Percentiles rank a stretch among this genome's conserved stretches.
Evolutionary conservation across 441 rosid species (phyloP).

Genomic region (Eutrema salsugineum): DNA sequence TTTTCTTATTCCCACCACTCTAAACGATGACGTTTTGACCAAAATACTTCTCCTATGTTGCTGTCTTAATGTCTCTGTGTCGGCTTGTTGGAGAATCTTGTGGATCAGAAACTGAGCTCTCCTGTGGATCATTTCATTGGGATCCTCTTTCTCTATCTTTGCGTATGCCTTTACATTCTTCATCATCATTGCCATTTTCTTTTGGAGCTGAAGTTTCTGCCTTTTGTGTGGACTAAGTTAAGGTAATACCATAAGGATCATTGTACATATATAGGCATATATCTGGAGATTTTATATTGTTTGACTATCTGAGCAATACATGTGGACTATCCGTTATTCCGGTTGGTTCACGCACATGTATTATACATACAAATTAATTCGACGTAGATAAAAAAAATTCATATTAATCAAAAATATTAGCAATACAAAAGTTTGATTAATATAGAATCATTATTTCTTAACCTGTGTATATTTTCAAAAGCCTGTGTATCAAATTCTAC

Average conservation of each 20-base stretch:
- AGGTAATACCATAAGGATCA: conserved; percentile 1
- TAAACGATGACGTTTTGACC: conserved; percentile 1
- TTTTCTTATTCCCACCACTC: neutral
- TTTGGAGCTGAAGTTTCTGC: neutral
- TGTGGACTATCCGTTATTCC: conserved; percentile 18
- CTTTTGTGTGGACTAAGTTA: neutral
- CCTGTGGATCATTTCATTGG: conserved; percentile 42
- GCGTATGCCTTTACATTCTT: conserved; percentile 41
- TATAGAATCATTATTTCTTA: no score
- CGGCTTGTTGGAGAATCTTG: conserved; percentile 50
- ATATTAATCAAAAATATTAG: no score
- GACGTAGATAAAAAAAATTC: no score
- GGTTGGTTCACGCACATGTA: conserved; percentile 12
- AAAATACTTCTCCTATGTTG: neutral
- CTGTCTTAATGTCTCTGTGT: conserved; percentile 16
- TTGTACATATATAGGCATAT: neutral
- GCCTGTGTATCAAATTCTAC: neutral
- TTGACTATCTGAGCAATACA: conserved; percentile 13
- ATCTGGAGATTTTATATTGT: conserved; percentile 16
- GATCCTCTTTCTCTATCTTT: conserved; percentile 55
- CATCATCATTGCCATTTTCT: conserved; percentile 17
- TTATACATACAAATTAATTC: neutral
- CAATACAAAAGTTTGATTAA: no score
- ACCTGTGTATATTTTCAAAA: no score
- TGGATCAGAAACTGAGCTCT: conserved; percentile 74